Base-by-base conservation (phyloP, 1,284 basidiomycete species). In the Melampsora americana region DNA sequence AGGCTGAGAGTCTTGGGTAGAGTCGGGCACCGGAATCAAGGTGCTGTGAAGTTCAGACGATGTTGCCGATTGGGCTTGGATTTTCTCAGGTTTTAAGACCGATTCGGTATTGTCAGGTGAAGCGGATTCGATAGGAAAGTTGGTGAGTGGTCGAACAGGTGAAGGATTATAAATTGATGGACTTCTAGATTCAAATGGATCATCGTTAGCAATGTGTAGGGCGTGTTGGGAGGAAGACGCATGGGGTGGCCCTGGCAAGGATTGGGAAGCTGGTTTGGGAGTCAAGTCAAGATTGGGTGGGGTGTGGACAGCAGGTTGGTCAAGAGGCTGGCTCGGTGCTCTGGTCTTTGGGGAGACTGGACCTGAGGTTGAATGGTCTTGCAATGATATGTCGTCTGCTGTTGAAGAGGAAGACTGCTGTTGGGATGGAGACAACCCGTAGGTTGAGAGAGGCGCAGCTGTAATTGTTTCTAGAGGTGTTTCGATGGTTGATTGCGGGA, bases 111-210 rank as follows among this genome's bases (percentile, higher is more conserved):
- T 42, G 39, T 42, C 5, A 12, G 39, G 39, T 42, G 39, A 42
- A 42, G 39, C 12, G 11, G 39, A 42, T 42, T 42, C 39, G 11
- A 42, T 12, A 42, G 39, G 39, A 12, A 42, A 42, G 16, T 56
- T n/a, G 14, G 53, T 28, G n/a, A 56, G 53, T 28, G 53, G 28
- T n/a, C 53, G 53, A n/a, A n/a, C 53, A 16, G 71, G 71, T 16
- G 71, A 74, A 20, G 53, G 32, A 42, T 74, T 67, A 28, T 62
- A 74, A n/a, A 74, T 60, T 1, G 71, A 66, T 23, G 71, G 71
- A 32, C 71, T 74, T n/a, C 64, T 39, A 16, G 71, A 61, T 56
- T 64, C 56, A 35, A 74, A 74, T 44, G 71, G 64, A 61, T 74
- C 71, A 20, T 74, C 71, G 2, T 74, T 64, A n/a, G 32, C 61